Conservation (phyloP, 768 basidiomycete species). For the Rhizopogon salebrosus region DNA sequence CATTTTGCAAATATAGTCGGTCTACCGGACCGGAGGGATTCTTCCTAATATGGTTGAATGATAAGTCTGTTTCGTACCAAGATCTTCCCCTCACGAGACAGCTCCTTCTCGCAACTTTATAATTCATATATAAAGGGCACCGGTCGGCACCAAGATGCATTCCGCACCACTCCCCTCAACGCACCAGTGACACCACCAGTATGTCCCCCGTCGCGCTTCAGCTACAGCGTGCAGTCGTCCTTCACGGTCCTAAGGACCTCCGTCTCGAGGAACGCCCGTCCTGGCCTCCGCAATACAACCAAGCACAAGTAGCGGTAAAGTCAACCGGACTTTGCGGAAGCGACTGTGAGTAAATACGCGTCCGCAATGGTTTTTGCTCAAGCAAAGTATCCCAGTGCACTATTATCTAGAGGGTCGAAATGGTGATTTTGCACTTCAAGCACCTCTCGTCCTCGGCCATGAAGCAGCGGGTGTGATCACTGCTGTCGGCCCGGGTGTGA, state of each 20-base stretch:
- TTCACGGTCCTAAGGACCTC: constrained; percentile 80
- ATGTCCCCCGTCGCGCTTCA: constrained; percentile 48
- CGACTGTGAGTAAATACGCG: constrained; percentile 48
- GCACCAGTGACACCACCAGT: constrained; percentile 8
- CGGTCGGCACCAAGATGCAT: constrained; percentile 15
- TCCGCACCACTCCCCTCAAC: constrained; percentile 16
- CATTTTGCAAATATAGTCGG: constrained; percentile 21
- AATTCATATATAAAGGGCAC: constrained; percentile 16
- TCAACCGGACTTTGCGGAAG: constrained; percentile 91
- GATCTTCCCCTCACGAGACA: constrained; percentile 30
- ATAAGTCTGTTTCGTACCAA: constrained; percentile 19
- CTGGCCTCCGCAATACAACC: constrained; percentile 64
- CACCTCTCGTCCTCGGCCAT: constrained; percentile 89
- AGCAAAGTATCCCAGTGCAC: constrained; percentile 53
- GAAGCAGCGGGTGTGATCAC: constrained; percentile 87
- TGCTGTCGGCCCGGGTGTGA: constrained; percentile 72
- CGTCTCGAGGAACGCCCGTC: constrained; percentile 69
- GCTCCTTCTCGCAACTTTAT: constrained; percentile 26
- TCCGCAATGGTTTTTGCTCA: neutral
- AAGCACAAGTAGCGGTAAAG: constrained; percentile 75
- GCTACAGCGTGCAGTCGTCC: constrained; percentile 68
- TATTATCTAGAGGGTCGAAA: constrained; percentile 89
- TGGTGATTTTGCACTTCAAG: constrained; percentile 83
- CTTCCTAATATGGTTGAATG: constrained; percentile 17
- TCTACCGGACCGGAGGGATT: constrained; percentile 26